Percentiles rank a stretch among this genome's conserved stretches.
Evolutionary conservation across 2,329 filamentous ascomycete species (phyloP).

Genomic region (Fusarium neocosmosporiellum): DNA sequence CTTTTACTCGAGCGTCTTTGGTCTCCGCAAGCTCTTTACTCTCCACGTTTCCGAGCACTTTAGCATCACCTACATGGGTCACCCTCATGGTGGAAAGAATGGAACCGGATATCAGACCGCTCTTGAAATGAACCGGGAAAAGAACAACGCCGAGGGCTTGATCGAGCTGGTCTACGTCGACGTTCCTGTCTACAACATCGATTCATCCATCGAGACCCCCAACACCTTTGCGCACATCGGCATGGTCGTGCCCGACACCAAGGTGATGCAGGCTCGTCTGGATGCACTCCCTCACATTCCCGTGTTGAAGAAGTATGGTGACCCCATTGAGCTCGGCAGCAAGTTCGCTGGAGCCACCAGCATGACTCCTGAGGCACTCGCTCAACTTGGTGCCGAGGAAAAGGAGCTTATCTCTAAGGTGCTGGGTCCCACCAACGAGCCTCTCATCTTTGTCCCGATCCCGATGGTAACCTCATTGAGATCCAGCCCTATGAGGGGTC

Average conservation of each 20-base stretch:
- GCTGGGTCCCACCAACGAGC: constrained; percentile 21
- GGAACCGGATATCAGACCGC: constrained; percentile 52
- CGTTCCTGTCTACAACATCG: constrained; percentile 30
- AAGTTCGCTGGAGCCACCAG: constrained; percentile 28
- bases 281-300: constrained; percentile 28
- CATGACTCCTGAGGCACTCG: constrained; percentile 12
- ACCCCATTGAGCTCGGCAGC: constrained; percentile 12
- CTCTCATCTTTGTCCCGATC: constrained; percentile 37
- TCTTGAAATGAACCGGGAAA: constrained; percentile 46
- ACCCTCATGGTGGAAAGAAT: constrained; percentile 51
- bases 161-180: constrained; percentile 47
- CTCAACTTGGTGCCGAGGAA: constrained; percentile 14
- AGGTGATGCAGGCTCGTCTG: constrained; percentile 43
- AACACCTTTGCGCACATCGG: constrained; percentile 51
- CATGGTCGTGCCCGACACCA: constrained; percentile 49
- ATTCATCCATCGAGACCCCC: constrained; percentile 33
- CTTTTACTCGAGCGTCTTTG: constrained; percentile 50
- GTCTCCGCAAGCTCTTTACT: constrained; percentile 51
- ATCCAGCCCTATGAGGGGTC: constrained; percentile 33
- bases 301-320: constrained; percentile 45
- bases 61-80: constrained; percentile 50
- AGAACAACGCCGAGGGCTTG: constrained; percentile 49
- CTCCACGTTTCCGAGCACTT: constrained; percentile 43
- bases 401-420: not conserved
- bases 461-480: constrained; percentile 43